Base-by-base conservation (phyloP, 2,329 filamentous ascomycete genomes). In the Xylariaceae sp. region DNA sequence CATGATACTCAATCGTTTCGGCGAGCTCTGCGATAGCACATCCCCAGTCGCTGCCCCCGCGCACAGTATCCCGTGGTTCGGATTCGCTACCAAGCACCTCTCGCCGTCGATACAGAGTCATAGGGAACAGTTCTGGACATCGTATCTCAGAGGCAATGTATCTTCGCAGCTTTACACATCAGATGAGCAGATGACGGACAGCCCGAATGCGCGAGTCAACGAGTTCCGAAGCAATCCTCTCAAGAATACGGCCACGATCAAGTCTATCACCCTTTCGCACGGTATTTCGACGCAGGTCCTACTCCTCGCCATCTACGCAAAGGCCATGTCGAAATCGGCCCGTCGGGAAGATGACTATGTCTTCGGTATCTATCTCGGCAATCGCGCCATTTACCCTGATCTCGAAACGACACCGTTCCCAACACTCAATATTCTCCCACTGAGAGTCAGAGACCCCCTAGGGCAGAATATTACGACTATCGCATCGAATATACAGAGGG, bases 341-440 rank as follows among this genome's bases (percentile, higher is more conserved):
- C 17, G 34, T 4, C 60, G 56, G 2, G 55, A 65, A 35, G 52
- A 68, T 4, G 76, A 83, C 45, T 73, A 89, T 1, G 74, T 90
- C 0, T 80, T 96, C 54, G 92, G 92, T 1, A 74, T 96, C 18
- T 97, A 96, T 72, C 82, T 96, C 7, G 89, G 91, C 48, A 96
- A 95, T 71, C 83, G 91, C 55, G 80, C 81, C 0, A 76, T 82
- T 9, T 75, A 77, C 18, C 73, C 80, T 7, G 75, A 80, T 2
- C 70, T 85, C 1, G 75, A 82, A 1, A 70, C 76, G 0, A 64
- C 66, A 0, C 75, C 80, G 0, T 86, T 84, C 37, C 92, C 92
- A 0, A 94, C 90, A 0, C 78, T 97, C 17, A 92, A 89, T 65
- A 78, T 97, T 3, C 80, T 96, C 1, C 91, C 92, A 0, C 73